Evolutionary conservation across 345 rosid species (phyloP).

Genomic region (Hirschfeldia incana): DNA sequence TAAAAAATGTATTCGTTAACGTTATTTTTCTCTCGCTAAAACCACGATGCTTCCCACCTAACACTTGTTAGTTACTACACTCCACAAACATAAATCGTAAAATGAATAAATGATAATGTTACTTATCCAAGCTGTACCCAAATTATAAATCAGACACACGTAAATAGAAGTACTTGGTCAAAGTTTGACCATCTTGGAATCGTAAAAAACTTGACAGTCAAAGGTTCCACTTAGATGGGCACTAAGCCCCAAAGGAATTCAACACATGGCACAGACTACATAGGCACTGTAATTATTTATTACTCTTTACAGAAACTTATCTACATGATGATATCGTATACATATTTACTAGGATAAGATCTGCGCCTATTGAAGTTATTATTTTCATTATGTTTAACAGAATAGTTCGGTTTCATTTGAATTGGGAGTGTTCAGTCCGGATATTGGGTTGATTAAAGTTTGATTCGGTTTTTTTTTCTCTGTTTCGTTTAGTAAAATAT

Average conservation of each 20-base stretch:
- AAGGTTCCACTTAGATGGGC: constrained; percentile 45
- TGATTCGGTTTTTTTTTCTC: too few relatives aligned
- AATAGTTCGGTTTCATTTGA: too few relatives aligned
- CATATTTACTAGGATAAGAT: neutral
- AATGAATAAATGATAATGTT: neutral
- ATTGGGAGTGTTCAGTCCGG: too few relatives aligned
- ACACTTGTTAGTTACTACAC: constrained; percentile 34
- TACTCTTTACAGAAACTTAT: constrained; percentile 23
- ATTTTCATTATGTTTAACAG: too few relatives aligned
- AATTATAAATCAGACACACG: constrained; percentile 30
- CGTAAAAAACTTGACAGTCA: constrained; percentile 33
- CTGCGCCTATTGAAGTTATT: too few relatives aligned
- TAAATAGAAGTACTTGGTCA: constrained; percentile 37
- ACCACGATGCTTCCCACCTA: constrained; percentile 37
- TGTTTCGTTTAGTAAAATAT: too few relatives aligned
- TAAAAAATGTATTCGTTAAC: neutral
- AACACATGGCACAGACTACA: constrained; percentile 27
- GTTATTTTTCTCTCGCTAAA: constrained; percentile 9
- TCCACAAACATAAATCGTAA: neutral
- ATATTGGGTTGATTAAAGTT: too few relatives aligned
- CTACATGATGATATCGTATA: neutral
- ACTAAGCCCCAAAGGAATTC: constrained; percentile 31
- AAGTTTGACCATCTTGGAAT: constrained; percentile 40
- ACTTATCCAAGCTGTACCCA: constrained; percentile 32
- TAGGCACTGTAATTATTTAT: constrained; percentile 27